These are phyloP conservation scores for Solanum chacoense DNA, from an alignment of 305 asterid genomes.

Conservation along the genomic window DNA sequence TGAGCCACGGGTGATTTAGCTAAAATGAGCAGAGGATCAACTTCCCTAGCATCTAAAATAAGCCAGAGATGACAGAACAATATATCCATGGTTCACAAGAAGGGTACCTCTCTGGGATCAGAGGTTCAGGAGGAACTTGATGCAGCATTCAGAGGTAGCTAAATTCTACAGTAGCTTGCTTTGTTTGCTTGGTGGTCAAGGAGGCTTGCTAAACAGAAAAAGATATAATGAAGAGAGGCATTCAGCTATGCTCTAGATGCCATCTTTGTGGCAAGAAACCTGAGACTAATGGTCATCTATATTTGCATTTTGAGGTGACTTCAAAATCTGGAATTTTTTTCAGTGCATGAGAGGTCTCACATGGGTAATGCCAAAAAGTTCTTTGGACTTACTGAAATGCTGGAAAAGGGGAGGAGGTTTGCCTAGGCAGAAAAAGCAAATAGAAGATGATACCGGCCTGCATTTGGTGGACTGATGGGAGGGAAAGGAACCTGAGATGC, in stretches of 20 bases:
- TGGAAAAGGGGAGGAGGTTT: neutral
- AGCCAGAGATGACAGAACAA: neutral
- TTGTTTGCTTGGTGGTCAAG: neutral
- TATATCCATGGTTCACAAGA: neutral
- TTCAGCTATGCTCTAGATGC: neutral
- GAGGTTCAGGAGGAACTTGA: neutral
- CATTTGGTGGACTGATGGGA: neutral
- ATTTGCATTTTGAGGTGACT: neutral
- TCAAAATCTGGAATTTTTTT: neutral
- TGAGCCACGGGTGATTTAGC: neutral
- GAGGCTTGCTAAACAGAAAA: neutral
- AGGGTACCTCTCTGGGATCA: neutral
- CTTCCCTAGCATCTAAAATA: neutral
- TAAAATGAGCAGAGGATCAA: neutral
- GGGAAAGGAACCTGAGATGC: neutral
- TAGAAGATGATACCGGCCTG: neutral
- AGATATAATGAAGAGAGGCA: neutral
- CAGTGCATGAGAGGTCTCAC: neutral
- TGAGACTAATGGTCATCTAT: neutral
- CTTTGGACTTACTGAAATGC: neutral
- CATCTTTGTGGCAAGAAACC: neutral
- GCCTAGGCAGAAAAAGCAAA: neutral
- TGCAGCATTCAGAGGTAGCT: neutral
- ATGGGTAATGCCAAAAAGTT: neutral
- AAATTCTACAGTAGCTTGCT: neutral